Base-by-base conservation (phyloP, 228 moss, liverwort and hornwort species). In the Sphagnum magellanicum region DNA sequence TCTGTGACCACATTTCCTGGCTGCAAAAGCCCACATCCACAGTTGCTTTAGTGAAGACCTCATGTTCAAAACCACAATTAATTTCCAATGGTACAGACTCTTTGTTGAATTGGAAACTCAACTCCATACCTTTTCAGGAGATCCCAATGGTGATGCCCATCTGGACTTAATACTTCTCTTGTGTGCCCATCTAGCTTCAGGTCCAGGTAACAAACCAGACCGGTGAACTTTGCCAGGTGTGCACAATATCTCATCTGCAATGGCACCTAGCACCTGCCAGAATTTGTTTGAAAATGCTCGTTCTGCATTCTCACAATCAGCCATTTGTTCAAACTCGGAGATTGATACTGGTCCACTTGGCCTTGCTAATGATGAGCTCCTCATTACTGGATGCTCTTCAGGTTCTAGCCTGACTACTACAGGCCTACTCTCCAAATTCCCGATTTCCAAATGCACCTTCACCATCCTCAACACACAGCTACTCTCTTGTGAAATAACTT, bases 171-270 rank as follows among this genome's bases (percentile, higher is more conserved):
- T 55, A 5, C 63, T 72, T 16, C 52, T 64, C 76, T 81, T 79
- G n/a, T 76, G 84, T 4, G 76, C 81, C 81, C 79, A 85, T 65
- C 79, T 68, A 1, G 72, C 70, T 60, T 64, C 74, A 16, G 79
- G 78, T 63, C 84, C 76, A 47, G 59, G 8, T 32, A 76, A 72
- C 63, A 12, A 60, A 9, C 76, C 78, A 1, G 16, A 6, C 58
- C 64, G n/a, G 12, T 53, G 57, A 12, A 52, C 16, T 4, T 50
- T 48, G n/a, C 70, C 70, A 61, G 61, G 70, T 61, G 50, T 52
- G 51, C 46, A 63, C 4, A 47, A 17, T 70, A 53, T 61, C 51
- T 70, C 70, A 60, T 70, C 70, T 52, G 70, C 70, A 51, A 69
- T 58, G 1, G 60, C 49, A 7, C 59, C 57, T 48, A 69, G 50